Evolutionary conservation across 257 asterid species (phyloP), one percentile per base, ranked within the genome.

Genomic region (Jacaranda mimosifolia): DNA sequence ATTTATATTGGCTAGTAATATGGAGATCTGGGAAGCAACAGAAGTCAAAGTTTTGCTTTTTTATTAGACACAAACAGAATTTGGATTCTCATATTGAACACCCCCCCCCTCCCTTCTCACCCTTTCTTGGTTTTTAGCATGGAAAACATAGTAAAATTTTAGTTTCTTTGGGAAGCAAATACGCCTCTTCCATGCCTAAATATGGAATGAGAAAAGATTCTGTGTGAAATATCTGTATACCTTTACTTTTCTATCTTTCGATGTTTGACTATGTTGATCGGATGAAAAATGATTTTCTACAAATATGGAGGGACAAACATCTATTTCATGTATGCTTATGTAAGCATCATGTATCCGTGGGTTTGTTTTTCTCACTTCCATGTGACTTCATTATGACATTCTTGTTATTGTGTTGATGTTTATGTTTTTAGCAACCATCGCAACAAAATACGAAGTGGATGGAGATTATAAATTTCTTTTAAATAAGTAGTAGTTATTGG

Each of bases 271-370:
- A 13, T 15, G n/a, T 48, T 48, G 55, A 48, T 48, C 5, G 55
- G 55, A 48, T 10, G 55, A 48, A 26, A 26, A 48, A 48, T 48
- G 15, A 14, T 14, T 53, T n/a, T 9, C 26, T 13, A 6, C 9
- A 5, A 17, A 17, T 9, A 53, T 53, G 59, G 18, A 6, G 63
- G 63, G 63, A 56, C 63, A 17, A 26, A 66, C 40, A 66, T 18
- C 56, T 45, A 42, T 43, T 36, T 70, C 49, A 14, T 70, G 13
- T 13, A 69, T 70, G 64, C 62, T 53, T 13, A 53, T 32, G 63
- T 42, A 42, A 42, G 46, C 46, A 32, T 43, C 26, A 51, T 9
- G 48, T 26, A 26, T 71, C 21, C 19, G 12, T 7, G 66, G 62
- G 26, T 26, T 26, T 63, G 13, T 48, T 35, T 38, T 62, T 48